Evolutionary conservation across 768 basidiomycete species (phyloP).

Genomic region (Cubamyces sp.): DNA sequence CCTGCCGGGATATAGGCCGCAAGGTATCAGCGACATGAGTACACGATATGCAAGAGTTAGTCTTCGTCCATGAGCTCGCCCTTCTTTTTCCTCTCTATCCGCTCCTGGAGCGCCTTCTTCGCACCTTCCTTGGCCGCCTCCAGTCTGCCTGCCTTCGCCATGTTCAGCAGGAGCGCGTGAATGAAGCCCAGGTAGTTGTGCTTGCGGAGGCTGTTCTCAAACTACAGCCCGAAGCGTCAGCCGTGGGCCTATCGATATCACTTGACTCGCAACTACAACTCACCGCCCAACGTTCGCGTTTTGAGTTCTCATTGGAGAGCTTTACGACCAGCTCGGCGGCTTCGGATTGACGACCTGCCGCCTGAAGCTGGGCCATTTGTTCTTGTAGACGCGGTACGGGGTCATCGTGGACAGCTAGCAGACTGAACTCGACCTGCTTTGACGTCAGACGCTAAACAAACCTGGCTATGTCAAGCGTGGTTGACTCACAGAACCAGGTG

Average conservation of each 20-base stretch:
- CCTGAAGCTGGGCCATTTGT: slow-evolving; percentile 54
- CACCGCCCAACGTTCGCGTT: slow-evolving; percentile 83
- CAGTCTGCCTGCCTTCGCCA: slow-evolving; percentile 73
- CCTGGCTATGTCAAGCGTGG: no score
- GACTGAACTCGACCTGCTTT: slow-evolving; percentile 84
- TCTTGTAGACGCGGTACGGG: slow-evolving; percentile 70
- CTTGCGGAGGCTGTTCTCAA: slow-evolving; percentile 84
- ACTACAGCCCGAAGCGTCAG: slow-evolving; percentile 46
- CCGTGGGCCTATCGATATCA: neutral
- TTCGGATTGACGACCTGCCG: slow-evolving; percentile 35
- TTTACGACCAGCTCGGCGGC: slow-evolving; percentile 58
- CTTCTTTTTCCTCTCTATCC: slow-evolving; percentile 45
- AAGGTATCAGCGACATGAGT: slow-evolving; percentile 2
- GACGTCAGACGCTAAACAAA: neutral
- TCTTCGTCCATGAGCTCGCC: slow-evolving; percentile 50
- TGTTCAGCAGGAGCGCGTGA: slow-evolving; percentile 69
- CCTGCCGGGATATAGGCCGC: no score
- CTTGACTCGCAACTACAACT: slow-evolving; percentile 38
- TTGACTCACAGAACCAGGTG: slow-evolving; percentile 78
- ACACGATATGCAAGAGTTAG: slow-evolving; percentile 22
- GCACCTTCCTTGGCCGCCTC: slow-evolving; percentile 52
- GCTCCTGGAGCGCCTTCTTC: slow-evolving; percentile 47
- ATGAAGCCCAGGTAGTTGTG: slow-evolving; percentile 88
- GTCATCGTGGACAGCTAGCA: slow-evolving; percentile 85
- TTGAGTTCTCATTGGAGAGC: slow-evolving; percentile 69